Conservation (phyloP, 371 early-diverging fungal species). For the Rhizopus delemar region DNA sequence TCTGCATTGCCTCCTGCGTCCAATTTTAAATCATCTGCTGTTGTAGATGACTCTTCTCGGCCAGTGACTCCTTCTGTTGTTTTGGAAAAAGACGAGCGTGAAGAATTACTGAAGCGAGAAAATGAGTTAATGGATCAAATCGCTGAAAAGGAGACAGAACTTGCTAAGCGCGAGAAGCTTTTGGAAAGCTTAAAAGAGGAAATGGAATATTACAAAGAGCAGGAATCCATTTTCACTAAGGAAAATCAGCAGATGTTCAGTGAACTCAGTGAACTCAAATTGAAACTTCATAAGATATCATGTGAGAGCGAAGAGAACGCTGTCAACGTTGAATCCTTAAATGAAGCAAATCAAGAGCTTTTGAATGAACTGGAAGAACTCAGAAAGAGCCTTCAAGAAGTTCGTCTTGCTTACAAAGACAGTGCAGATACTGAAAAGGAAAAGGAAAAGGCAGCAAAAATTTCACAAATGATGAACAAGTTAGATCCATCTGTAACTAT, state of each 20-base stretch:
- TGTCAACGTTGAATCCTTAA: constrained; percentile 81
- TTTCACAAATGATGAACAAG: constrained; percentile 85
- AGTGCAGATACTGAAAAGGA: constrained; percentile 68
- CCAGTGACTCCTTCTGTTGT: constrained; percentile 78
- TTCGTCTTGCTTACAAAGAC: constrained; percentile 54
- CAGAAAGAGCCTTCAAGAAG: constrained; percentile 60
- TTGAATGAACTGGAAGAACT: constrained; percentile 69
- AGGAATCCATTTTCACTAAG: constrained; percentile 51
- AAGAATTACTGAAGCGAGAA: constrained; percentile 91
- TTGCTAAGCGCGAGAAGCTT: constrained; percentile 58
- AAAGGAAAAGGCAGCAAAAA: constrained; percentile 78
- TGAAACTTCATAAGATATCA: constrained; percentile 83
- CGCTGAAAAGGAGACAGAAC: constrained; percentile 81
- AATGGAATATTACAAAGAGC: constrained; percentile 62
- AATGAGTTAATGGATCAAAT: constrained; percentile 91
- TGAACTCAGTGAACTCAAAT: constrained; percentile 72
- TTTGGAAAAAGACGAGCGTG: constrained; percentile 87
- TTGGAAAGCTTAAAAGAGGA: constrained; percentile 68
- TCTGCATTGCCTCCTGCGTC: constrained; percentile 49
- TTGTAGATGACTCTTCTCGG: constrained; percentile 54
- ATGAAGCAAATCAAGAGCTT: constrained; percentile 80
- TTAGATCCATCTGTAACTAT: constrained; percentile 74
- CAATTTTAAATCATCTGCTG: constrained; percentile 42
- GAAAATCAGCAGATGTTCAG: constrained; percentile 73
- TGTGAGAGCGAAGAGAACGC: constrained; percentile 86